Evolutionary conservation across 2,329 filamentous ascomycete species (phyloP).

Genomic region (Teratosphaeriaceae sp.): DNA sequence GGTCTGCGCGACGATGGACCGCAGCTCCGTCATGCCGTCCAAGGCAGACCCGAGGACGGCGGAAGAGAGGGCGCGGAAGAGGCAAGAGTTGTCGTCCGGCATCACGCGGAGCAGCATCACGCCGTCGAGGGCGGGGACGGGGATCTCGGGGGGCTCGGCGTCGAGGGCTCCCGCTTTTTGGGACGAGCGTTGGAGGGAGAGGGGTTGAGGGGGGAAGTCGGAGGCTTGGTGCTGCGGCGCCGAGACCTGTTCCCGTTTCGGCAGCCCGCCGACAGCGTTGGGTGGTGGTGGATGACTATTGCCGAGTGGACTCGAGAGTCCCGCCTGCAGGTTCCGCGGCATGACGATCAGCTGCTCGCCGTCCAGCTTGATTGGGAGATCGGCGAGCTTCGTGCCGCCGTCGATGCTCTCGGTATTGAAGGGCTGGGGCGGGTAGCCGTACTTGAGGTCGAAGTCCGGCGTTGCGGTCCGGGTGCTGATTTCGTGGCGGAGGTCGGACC

Average conservation of each 20-base stretch:
- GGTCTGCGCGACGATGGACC: conserved; percentile 68
- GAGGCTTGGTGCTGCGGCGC: conserved; percentile 21
- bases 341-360: conserved; percentile 64
- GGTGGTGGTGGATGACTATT: conserved; percentile 16
- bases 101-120: conserved; percentile 76
- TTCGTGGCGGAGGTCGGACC: conserved; percentile 53
- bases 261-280: conserved; percentile 20
- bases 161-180: conserved; percentile 39
- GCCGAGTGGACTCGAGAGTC: conserved; percentile 26
- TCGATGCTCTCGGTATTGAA: conserved; percentile 55
- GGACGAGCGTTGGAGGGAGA: conserved; percentile 35
- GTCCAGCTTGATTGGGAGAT: conserved; percentile 56
- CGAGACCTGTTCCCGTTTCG: conserved; percentile 14
- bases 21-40: conserved; percentile 64
- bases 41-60: conserved; percentile 61
- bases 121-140: conserved; percentile 49
- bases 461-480: conserved; percentile 61
- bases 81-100: conserved; percentile 93
- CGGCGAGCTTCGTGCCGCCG: conserved; percentile 42
- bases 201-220: conserved; percentile 22
- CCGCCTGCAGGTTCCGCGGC: conserved; percentile 35
- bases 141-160: conserved; percentile 56
- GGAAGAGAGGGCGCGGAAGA: conserved; percentile 83
- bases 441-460: conserved; percentile 66
- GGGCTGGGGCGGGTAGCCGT: conserved; percentile 71